Evolutionary conservation across 1,284 basidiomycete genomes (phyloP).

Genomic region (Schizopora paradoxa): DNA sequence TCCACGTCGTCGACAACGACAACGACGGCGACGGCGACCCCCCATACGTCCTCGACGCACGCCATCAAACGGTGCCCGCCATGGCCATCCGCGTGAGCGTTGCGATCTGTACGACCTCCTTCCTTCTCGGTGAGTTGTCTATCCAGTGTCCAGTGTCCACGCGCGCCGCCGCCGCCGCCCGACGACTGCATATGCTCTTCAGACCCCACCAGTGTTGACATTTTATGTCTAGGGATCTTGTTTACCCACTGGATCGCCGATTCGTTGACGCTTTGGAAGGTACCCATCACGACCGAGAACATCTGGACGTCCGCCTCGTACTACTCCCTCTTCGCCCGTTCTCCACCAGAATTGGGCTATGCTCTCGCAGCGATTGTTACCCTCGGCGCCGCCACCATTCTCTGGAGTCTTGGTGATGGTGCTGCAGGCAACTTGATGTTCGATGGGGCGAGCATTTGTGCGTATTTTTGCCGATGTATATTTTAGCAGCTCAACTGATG

Average conservation of each 20-base stretch:
- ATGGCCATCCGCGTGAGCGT: conserved; percentile 67
- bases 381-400: conserved; percentile 57
- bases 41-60: conserved; percentile 1
- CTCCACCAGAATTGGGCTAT: conserved; percentile 49
- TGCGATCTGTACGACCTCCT: conserved; percentile 69
- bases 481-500: conserved; percentile 3
- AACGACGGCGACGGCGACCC: conserved; percentile 1
- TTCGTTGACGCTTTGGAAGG: conserved; percentile 78
- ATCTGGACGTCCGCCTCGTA: conserved; percentile 76
- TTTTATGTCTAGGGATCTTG: conserved; percentile 55
- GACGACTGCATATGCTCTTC: too few relatives aligned
- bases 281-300: conserved; percentile 70
- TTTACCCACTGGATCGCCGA: conserved; percentile 87
- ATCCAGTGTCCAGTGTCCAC: too few relatives aligned
- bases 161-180: too few relatives aligned
- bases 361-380: conserved; percentile 48
- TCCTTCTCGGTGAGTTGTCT: conserved; percentile 60
- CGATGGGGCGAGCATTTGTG: conserved; percentile 79
- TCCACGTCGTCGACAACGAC: not conserved
- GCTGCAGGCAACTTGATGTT: conserved; percentile 81
- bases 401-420: conserved; percentile 72
- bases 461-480: conserved; percentile 26
- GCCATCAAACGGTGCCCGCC: conserved; percentile 2
- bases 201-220: too few relatives aligned
- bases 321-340: conserved; percentile 67